Evolutionary conservation across 495 filamentous ascomycete species (phyloP).

Genomic region (Podospora australis): DNA sequence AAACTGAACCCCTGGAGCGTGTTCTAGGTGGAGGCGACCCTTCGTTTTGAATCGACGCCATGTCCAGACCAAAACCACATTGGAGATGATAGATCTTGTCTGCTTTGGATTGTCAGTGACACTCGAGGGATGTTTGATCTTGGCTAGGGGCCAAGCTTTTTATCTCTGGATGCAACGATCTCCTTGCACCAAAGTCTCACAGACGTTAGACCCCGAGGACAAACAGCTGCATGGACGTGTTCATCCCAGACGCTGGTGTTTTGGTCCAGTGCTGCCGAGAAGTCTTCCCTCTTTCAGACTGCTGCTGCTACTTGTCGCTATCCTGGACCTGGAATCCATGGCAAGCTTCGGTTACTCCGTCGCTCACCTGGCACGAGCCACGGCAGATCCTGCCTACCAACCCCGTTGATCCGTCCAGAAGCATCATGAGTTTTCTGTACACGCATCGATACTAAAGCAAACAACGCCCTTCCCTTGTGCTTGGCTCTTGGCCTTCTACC

Average conservation of each 20-base stretch:
- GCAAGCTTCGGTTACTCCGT: conserved; percentile 1
- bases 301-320: neutral
- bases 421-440: neutral
- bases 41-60: neutral
- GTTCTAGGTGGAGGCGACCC: neutral
- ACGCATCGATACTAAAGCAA: conserved; percentile 19
- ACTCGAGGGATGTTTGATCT: neutral
- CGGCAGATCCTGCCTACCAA: conserved; percentile 8
- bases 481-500: neutral
- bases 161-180: neutral
- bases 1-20: too few relatives aligned
- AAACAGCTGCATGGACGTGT: neutral
- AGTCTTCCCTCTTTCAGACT: neutral
- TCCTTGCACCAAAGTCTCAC: conserved; percentile 2
- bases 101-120: too few relatives aligned
- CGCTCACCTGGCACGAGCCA: conserved; percentile 15
- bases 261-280: neutral
- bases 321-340: conserved; percentile 1
- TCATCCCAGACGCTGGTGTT: neutral
- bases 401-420: conserved; percentile 9
- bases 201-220: neutral
- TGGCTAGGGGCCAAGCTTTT: neutral
- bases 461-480: neutral
- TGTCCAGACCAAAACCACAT: neutral
- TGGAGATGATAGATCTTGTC: neutral